A percentile compares a stretch with the other conserved stretches of the same genome.
Evolutionary conservation across 2,329 filamentous ascomycete species (phyloP).

Genomic region (Botryotinia globosa): DNA sequence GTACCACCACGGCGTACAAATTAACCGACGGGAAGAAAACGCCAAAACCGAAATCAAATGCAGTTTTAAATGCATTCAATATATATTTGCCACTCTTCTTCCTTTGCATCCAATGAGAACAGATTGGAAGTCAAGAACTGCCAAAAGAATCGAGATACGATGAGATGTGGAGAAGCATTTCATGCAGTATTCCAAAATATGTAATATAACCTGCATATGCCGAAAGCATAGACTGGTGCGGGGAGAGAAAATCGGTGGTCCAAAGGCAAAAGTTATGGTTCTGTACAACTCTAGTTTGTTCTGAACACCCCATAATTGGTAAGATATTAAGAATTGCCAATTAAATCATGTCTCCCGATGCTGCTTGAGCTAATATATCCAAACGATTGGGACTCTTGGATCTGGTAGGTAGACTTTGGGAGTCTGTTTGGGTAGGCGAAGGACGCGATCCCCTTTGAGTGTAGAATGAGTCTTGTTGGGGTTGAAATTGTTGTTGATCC

Average conservation of each 20-base stretch:
- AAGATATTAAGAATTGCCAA: background rate
- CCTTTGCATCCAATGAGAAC: background rate
- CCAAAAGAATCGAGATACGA: background rate
- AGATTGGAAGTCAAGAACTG: background rate
- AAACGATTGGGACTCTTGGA: background rate
- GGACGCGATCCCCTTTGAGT: background rate
- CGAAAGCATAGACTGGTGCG: background rate
- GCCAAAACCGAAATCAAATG: background rate
- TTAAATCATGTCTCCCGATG: background rate
- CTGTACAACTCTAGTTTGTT: background rate
- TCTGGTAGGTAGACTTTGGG: background rate
- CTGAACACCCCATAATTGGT: background rate
- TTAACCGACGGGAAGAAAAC: slow-evolving; percentile 3
- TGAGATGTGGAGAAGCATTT: background rate
- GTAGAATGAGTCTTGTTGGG: background rate
- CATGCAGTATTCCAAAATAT: background rate
- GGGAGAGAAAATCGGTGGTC: background rate
- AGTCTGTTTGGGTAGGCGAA: background rate
- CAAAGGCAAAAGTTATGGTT: background rate
- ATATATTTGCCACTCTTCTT: background rate
- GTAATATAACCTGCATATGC: slow-evolving; percentile 5
- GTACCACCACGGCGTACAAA: background rate
- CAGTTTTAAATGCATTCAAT: background rate
- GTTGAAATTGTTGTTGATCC: background rate
- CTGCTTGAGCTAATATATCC: slow-evolving; percentile 14